Base-by-base conservation (phyloP, 768 basidiomycete genomes). In the Kwoniella sp. region DNA sequence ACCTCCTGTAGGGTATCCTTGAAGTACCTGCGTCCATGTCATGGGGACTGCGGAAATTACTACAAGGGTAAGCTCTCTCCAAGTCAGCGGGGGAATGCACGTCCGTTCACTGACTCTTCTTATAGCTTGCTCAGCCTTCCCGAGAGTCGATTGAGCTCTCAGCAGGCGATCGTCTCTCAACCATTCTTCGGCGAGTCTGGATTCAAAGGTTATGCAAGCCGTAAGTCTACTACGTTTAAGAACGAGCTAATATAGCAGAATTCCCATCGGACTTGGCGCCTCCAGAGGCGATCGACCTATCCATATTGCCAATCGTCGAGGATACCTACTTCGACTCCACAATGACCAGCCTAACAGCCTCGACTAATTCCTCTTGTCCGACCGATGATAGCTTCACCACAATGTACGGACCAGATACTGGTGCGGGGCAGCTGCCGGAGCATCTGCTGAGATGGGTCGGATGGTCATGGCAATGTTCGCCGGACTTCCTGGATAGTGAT, bases 301-400 rank as follows among this genome's bases (percentile, higher is more conserved):
- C 30, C 46, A 9, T 59, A 2, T 49, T 46, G 2, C 33, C 40
- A 8, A 22, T 33, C 7, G 37, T 46, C 5, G 44, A 58, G 1
- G 52, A 21, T 9, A 22, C 51, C 6, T 17, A 17, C 17, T n/a
- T 19, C 48, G 29, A 22, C 2, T 58, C 46, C 17, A 30, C 48
- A 2, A 62, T 63, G 29, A 67, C 65, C 1, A 62, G 61, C 56
- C 53, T 53, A 54, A 67, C 29, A 54, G 61, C 36, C 58, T 67
- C 51, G 36, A 62, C 15, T 24, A 47, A n/a, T 56, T 60, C 10
- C 44, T 21, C 19, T 46, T 48, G 19, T 37, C 27, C 21, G 47
- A 52, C 6, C 25, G 19, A 27, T 30, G 47, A 48, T 22, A 9
- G 19, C 22, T 37, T 27, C 21, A 29, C 22, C 22, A 1, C 25